Percentiles rank a stretch among this genome's conserved stretches.
Evolutionary conservation across 2,329 filamentous ascomycete genomes (phyloP).

Genomic region (Colletotrichum cuscutae): DNA sequence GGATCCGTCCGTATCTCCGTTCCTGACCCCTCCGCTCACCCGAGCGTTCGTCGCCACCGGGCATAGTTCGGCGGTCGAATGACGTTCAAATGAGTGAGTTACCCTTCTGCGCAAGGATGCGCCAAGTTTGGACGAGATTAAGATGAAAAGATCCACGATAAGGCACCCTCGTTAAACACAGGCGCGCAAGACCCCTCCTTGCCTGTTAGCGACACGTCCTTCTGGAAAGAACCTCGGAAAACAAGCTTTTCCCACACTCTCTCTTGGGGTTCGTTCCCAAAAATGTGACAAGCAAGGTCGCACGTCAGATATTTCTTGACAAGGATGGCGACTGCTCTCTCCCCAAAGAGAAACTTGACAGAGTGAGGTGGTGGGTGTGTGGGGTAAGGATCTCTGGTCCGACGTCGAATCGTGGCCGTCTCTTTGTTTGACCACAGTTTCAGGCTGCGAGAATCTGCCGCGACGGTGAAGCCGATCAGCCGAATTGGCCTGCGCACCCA

Average conservation of each 20-base stretch:
- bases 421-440: conserved; percentile 31
- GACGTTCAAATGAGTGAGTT: background rate
- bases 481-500: background rate
- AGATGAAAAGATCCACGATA: background rate
- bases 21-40: background rate
- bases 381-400: background rate
- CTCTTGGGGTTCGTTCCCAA: background rate
- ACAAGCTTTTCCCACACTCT: background rate
- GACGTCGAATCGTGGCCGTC: background rate
- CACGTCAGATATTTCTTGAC: background rate
- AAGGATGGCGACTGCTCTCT: background rate
- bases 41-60: background rate
- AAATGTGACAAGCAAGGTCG: background rate
- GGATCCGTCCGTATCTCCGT: background rate
- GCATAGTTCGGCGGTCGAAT: background rate
- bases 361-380: background rate
- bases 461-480: conserved; percentile 19
- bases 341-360: background rate
- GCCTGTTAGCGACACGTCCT: background rate
- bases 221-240: background rate
- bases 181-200: background rate
- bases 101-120: background rate
- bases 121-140: background rate
- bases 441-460: conserved; percentile 17
- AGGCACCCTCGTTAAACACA: background rate